These are phyloP conservation scores for Geotrichum aggregatum DNA, from an alignment of 1,139 yeast genomes.

Conservation along the genomic window DNA sequence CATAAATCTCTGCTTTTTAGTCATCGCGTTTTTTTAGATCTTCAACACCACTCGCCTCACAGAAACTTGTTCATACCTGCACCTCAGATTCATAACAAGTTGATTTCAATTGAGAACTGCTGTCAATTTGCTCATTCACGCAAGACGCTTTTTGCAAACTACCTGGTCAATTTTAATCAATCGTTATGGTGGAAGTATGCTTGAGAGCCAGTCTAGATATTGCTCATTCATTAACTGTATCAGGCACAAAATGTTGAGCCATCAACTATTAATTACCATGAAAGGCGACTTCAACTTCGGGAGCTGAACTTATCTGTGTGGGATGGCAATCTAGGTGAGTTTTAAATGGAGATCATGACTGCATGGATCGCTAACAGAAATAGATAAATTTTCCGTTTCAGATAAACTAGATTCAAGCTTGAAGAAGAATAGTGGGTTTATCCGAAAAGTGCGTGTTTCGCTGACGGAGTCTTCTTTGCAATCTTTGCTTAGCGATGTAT, in stretches of 20 bases:
- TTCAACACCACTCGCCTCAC: too few relatives aligned
- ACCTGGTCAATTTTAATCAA: too few relatives aligned
- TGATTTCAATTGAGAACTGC: too few relatives aligned
- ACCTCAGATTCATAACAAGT: too few relatives aligned
- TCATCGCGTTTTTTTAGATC: too few relatives aligned
- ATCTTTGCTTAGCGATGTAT: conserved; percentile 56
- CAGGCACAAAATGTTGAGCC: conserved; percentile 7
- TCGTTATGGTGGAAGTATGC: too few relatives aligned
- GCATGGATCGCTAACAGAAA: background rate
- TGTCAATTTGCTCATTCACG: too few relatives aligned
- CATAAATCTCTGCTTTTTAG: too few relatives aligned
- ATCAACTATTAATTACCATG: conserved; percentile 13
- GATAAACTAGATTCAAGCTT: conserved; percentile 64
- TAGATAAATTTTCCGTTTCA: conserved; percentile 33
- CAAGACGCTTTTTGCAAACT: too few relatives aligned
- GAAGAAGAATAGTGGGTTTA: conserved; percentile 79
- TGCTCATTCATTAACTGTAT: background rate
- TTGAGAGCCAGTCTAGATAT: too few relatives aligned
- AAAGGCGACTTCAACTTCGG: conserved; percentile 39
- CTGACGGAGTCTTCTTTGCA: conserved; percentile 50
- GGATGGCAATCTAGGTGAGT: conserved; percentile 45
- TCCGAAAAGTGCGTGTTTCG: conserved; percentile 61
- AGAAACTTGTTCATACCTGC: too few relatives aligned
- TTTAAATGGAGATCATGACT: background rate
- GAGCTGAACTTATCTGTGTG: conserved; percentile 51